These are phyloP conservation scores for Irineochytrium annulatum DNA, from an alignment of 192 early-diverging fungal species.

Conservation along the genomic window DNA sequence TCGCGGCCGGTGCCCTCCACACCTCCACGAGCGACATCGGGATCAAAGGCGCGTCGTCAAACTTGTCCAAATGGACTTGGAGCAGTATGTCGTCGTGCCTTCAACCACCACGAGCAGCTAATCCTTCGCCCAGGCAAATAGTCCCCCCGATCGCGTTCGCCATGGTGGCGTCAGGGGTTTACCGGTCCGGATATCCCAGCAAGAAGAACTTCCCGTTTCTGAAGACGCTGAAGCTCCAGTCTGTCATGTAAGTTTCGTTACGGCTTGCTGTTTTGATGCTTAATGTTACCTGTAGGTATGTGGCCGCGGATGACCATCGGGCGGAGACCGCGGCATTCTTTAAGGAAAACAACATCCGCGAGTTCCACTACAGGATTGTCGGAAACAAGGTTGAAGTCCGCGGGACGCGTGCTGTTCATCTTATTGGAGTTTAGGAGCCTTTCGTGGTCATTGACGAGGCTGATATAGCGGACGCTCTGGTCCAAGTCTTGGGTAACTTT, in stretches of 20 bases:
- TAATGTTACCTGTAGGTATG: constrained; percentile 51
- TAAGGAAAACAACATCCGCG: constrained; percentile 67
- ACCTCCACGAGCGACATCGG: too few relatives aligned
- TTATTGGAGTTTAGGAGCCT: constrained; percentile 42
- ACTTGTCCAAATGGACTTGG: too few relatives aligned
- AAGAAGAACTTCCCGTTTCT: constrained; percentile 91
- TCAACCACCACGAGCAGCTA: too few relatives aligned
- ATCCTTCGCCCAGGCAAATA: too few relatives aligned
- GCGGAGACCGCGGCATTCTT: constrained; percentile 83
- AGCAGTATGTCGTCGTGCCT: too few relatives aligned
- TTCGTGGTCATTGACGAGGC: constrained; percentile 47
- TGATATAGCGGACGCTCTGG: constrained; percentile 38
- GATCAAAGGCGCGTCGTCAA: too few relatives aligned
- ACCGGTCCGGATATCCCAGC: constrained; percentile 88
- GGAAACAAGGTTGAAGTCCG: constrained; percentile 79
- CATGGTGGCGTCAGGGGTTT: constrained; percentile 93
- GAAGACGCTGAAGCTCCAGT: constrained; percentile 78
- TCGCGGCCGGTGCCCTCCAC: too few relatives aligned
- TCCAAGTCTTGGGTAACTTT: constrained; percentile 37
- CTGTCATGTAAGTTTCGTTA: constrained; percentile 66
- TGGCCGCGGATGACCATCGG: constrained; percentile 90
- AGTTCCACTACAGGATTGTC: constrained; percentile 84
- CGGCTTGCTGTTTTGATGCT: background rate
- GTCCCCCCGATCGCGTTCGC: constrained; percentile 93
- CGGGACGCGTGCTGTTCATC: background rate